Base-by-base conservation (phyloP, 2,329 filamentous ascomycete genomes). In the Neobulgaria alba region DNA sequence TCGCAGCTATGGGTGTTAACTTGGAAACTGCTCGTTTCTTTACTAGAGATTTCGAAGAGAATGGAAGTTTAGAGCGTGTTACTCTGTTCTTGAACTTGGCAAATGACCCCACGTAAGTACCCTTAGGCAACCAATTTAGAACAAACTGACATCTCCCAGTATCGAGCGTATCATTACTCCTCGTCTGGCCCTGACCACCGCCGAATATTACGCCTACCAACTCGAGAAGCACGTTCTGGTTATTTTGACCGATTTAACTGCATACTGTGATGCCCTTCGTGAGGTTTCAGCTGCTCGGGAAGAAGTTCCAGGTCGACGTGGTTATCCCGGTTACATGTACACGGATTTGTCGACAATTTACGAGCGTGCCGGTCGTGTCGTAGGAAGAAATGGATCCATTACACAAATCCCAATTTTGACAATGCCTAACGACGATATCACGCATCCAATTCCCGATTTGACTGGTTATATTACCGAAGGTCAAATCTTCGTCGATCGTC, bases 281-380 rank as follows among this genome's bases (percentile, higher is more conserved):
- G 92, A 98, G 69, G 92, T 98, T 37, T 98, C 92, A 10, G 90
- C 92, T 40, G 92, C 92, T 39, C 80, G 92, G 71, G 92, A 98
- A 75, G 92, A 98, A 80, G 92, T 98, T 32, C 92, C 92, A 30
- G 92, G 92, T 75, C 90, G 92, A 66, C 90, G 92, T 80, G 92
- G 92, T 77, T 98, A 92, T 72, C 92, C 92, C 39, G 92, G 92
- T 85, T 98, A 98, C 77, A 98, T 98, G 92, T 98, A 98, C 75
- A 98, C 92, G 55, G 93, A 98, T 79, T 85, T 98, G 80, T 95
- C 92, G 45, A 98, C 92, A 61, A 95, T 98, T 59, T 98, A 98
- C 74, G 92, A 98, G 70, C 89, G 92, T 71, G 92, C 92, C 56
- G 92, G 92, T 61, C 92, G 92, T 84, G 92, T 98, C 37, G 74